These are phyloP conservation scores for Achlya hypogyna DNA, from an alignment of 352 stramenopile genomes.

Conservation along the genomic window DNA sequence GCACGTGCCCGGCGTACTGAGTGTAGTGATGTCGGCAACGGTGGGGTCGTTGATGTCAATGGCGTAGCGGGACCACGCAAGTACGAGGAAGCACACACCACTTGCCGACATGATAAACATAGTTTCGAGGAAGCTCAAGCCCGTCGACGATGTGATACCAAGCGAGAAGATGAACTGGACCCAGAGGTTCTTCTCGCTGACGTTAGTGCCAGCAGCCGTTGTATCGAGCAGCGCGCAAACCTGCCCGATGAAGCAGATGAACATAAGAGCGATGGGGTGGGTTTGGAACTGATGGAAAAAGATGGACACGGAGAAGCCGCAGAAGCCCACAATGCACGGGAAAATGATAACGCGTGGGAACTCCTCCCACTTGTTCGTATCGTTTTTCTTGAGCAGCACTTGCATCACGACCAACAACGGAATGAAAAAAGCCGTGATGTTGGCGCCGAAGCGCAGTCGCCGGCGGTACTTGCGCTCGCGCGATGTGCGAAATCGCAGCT, in stretches of 20 bases:
- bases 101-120: conserved; percentile 42
- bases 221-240: conserved; percentile 67
- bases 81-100: conserved; percentile 65
- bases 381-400: conserved; percentile 73
- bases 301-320: conserved; percentile 57
- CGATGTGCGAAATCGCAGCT: conserved; percentile 42
- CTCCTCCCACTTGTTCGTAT: conserved; percentile 52
- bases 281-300: conserved; percentile 54
- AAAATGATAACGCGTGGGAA: conserved; percentile 75
- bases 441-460: conserved; percentile 57
- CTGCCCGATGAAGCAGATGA: conserved; percentile 65
- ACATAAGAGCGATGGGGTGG: conserved; percentile 35
- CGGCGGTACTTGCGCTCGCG: conserved; percentile 61
- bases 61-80: conserved; percentile 56
- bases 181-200: conserved; percentile 77
- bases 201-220: conserved; percentile 53
- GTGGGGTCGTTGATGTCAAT: conserved; percentile 1
- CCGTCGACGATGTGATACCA: conserved; percentile 72
- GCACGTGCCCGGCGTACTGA: conserved; percentile 60
- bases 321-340: conserved; percentile 60
- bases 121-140: conserved; percentile 62
- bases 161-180: conserved; percentile 82
- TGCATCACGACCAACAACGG: conserved; percentile 79
- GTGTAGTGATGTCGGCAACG: conserved; percentile 21
- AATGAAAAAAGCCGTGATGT: conserved; percentile 75